Evolutionary conservation across 257 asterid genomes (phyloP).

Genomic region (Rauvolfia tetraphylla): DNA sequence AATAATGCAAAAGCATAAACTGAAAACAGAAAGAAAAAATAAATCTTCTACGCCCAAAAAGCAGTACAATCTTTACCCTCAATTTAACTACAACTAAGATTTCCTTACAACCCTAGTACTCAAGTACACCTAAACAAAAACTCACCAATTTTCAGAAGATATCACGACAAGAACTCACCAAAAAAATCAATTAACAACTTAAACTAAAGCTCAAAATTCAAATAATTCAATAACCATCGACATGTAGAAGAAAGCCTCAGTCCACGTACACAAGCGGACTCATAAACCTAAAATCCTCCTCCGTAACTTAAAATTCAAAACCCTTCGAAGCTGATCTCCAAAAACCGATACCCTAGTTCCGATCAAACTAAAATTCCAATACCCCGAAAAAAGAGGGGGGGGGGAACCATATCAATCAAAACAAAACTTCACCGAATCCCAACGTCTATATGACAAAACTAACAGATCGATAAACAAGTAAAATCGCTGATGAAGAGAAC

Average conservation of each 20-base stretch:
- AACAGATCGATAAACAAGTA: slow-evolving; percentile 1
- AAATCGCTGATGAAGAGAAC: neutral
- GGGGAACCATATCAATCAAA: no score
- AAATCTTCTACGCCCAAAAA: neutral
- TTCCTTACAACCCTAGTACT: neutral
- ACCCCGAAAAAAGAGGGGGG: no score
- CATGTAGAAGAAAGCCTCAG: neutral
- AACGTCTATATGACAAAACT: neutral
- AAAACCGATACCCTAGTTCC: neutral
- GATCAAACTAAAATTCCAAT: neutral
- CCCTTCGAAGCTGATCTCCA: neutral
- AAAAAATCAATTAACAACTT: neutral
- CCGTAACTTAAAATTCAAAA: neutral
- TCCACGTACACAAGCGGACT: neutral
- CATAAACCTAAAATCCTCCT: neutral
- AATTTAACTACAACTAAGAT: neutral
- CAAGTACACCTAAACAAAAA: neutral
- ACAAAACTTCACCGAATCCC: neutral
- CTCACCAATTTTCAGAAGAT: neutral
- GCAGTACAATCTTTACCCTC: neutral
- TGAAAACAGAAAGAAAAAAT: neutral
- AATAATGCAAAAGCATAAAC: neutral
- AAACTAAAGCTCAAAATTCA: neutral
- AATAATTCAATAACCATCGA: neutral
- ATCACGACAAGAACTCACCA: neutral